A percentile compares a stretch with the other conserved stretches of the same genome.
phyloP scores from a whole-genome alignment of 1,284 basidiomycete genomes.

The Trichosporon coremiiforme region DNA sequence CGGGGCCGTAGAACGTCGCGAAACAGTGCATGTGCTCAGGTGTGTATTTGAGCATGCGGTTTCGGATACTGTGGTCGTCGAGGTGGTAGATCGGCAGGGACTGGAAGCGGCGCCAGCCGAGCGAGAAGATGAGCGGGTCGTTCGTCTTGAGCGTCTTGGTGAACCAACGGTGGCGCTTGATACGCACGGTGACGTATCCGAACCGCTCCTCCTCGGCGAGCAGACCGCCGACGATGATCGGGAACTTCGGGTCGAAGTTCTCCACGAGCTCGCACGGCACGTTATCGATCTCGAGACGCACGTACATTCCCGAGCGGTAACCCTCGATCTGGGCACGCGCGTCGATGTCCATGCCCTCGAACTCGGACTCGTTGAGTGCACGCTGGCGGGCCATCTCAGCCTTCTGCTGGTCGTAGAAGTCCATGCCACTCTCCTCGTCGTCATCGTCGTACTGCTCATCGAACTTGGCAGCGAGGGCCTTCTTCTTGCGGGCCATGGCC shows the following conservation, averaged over 20 bases:
- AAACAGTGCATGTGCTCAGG: conserved; percentile 99
- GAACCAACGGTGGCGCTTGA: conserved; percentile 97
- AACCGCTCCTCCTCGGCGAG: conserved; percentile 87
- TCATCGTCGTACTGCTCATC: conserved; percentile 94
- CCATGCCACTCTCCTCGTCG: conserved; percentile 67
- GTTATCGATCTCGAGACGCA: conserved; percentile 81
- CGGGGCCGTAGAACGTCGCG: conserved; percentile 93
- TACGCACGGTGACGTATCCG: conserved; percentile 89
- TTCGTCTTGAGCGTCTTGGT: conserved; percentile 92
- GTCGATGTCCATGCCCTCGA: conserved; percentile 75
- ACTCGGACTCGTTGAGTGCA: conserved; percentile 81
- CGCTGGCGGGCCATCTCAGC: conserved; percentile 86
- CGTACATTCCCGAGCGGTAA: conserved; percentile 86
- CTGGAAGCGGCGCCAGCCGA: conserved; percentile 97
- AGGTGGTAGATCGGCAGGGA: conserved; percentile 91
- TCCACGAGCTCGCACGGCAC: conserved; percentile 92
- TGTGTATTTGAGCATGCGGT: conserved; percentile 99
- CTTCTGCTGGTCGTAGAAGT: conserved; percentile 91
- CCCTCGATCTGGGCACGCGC: conserved; percentile 85
- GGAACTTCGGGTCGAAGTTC: conserved; percentile 87
- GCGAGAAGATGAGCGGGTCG: conserved; percentile 90
- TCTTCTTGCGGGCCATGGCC: conserved; percentile 81
- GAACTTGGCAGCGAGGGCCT: conserved; percentile 88
- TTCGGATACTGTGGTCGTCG: conserved; percentile 94
- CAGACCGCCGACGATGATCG: conserved; percentile 91